phyloP scores from a whole-genome alignment of 1,139 yeast genomes.

The Kodamaea anthophila region DNA sequence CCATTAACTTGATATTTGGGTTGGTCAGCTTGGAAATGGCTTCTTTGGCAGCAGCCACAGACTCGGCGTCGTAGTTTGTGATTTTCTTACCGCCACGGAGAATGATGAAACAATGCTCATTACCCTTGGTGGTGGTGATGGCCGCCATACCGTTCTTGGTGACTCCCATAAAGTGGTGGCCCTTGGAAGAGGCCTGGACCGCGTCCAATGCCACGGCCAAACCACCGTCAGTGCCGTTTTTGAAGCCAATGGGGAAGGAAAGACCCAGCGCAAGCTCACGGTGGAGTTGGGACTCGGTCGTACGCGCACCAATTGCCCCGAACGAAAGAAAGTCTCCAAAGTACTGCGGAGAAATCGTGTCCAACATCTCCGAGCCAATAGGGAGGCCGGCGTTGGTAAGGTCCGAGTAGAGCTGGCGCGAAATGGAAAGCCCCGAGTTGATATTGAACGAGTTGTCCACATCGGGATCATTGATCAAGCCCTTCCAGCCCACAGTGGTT shows the following conservation, averaged over 20 bases:
- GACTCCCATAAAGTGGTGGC: slow-evolving; percentile 96
- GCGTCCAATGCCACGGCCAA: slow-evolving; percentile 93
- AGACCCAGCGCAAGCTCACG: slow-evolving; percentile 95
- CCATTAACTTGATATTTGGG: slow-evolving; percentile 73
- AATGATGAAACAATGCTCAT: slow-evolving; percentile 81
- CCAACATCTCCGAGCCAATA: slow-evolving; percentile 96
- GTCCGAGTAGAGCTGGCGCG: slow-evolving; percentile 81
- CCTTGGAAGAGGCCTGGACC: slow-evolving; percentile 81
- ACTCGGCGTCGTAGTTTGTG: slow-evolving; percentile 81
- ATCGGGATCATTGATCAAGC: slow-evolving; percentile 94
- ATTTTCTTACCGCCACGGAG: slow-evolving; percentile 94
- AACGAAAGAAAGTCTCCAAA: slow-evolving; percentile 84
- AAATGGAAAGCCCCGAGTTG: slow-evolving; percentile 86
- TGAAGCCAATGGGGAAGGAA: slow-evolving; percentile 97
- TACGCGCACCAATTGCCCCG: slow-evolving; percentile 98
- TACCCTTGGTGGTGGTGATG: slow-evolving; percentile 92
- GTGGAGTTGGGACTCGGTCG: slow-evolving; percentile 96
- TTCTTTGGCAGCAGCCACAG: slow-evolving; percentile 71
- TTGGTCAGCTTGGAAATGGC: slow-evolving; percentile 50
- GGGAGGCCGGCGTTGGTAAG: slow-evolving; percentile 75
- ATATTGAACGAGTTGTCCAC: slow-evolving; percentile 88
- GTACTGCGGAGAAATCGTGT: slow-evolving; percentile 97
- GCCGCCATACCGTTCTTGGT: slow-evolving; percentile 97
- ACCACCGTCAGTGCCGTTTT: slow-evolving; percentile 96
- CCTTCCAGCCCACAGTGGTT: slow-evolving; percentile 99